phyloP scores from a whole-genome alignment of 176 grass and related monocot genomes.

The Dendrocalamus sinicus region DNA sequence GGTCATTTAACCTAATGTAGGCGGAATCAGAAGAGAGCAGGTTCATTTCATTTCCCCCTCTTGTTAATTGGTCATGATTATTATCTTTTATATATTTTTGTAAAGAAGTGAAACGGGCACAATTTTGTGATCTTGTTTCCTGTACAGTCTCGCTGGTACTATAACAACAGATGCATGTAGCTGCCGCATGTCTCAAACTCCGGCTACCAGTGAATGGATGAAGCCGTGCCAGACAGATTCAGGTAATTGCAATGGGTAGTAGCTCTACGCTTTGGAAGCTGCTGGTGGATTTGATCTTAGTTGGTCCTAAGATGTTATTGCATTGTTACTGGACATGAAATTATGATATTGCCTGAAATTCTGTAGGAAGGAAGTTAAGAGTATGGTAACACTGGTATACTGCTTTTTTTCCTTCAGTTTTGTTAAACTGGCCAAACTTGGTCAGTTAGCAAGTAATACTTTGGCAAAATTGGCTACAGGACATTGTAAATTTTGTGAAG shows the following conservation, averaged over 20 bases:
- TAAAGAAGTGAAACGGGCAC: background rate
- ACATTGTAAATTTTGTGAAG: no score
- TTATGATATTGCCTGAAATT: background rate
- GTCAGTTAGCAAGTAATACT: background rate
- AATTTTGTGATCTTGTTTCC: constrained; percentile 1
- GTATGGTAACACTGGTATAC: background rate
- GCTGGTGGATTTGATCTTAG: background rate
- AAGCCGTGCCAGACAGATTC: background rate
- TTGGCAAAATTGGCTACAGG: no score
- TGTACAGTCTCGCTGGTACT: background rate
- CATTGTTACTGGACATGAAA: background rate
- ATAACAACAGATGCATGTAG: background rate
- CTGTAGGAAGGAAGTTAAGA: background rate
- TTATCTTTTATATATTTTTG: constrained; percentile 7
- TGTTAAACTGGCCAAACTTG: background rate
- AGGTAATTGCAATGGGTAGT: background rate
- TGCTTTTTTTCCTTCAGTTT: background rate
- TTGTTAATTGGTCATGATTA: background rate
- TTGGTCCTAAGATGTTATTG: background rate
- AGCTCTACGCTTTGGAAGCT: background rate
- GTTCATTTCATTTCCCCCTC: background rate
- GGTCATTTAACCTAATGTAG: constrained; percentile 45
- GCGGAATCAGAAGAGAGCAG: constrained; percentile 44
- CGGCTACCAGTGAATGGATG: background rate
- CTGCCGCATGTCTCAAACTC: background rate